phyloP scores from a whole-genome alignment of 495 filamentous ascomycete genomes.

The Podospora pseudoanserina region DNA sequence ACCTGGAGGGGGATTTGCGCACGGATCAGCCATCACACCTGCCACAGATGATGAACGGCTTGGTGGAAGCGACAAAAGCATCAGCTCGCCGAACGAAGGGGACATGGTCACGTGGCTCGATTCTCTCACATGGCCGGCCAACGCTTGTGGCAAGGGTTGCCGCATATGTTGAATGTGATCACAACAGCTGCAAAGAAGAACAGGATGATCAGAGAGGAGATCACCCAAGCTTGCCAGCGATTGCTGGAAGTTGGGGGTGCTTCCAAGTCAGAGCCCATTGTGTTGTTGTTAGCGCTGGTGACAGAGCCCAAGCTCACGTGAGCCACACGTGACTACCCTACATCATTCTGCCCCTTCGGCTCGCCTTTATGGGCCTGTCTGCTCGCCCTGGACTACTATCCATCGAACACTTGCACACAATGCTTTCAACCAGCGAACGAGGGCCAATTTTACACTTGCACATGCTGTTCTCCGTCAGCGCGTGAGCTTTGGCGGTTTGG shows the following conservation, averaged over 20 bases:
- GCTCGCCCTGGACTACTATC: no score
- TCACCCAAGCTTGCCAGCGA: not conserved
- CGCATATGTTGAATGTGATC: not conserved
- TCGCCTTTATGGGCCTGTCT: not conserved
- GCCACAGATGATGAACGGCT: not conserved
- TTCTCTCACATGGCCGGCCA: not conserved
- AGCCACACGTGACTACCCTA: not conserved
- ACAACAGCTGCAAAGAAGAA: not conserved
- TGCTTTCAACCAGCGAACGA: no score
- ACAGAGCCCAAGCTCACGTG: not conserved
- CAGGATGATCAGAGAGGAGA: not conserved
- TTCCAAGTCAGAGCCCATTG: not conserved
- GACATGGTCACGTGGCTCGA: not conserved
- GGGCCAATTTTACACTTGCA: no score
- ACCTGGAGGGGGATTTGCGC: no score
- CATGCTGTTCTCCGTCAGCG: no score
- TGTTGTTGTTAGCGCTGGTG: not conserved
- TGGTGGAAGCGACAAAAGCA: not conserved
- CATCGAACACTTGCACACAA: no score
- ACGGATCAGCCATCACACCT: not conserved
- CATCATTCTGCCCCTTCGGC: not conserved
- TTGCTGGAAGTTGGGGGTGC: not conserved
- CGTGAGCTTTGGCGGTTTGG: no score
- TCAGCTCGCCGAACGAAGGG: not conserved
- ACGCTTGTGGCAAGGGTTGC: not conserved